Percentiles rank a stretch among this genome's conserved stretches.
Conservation (phyloP, 1,139 yeast genomes). For the Keqinozyma sinolaborantium region DNA sequence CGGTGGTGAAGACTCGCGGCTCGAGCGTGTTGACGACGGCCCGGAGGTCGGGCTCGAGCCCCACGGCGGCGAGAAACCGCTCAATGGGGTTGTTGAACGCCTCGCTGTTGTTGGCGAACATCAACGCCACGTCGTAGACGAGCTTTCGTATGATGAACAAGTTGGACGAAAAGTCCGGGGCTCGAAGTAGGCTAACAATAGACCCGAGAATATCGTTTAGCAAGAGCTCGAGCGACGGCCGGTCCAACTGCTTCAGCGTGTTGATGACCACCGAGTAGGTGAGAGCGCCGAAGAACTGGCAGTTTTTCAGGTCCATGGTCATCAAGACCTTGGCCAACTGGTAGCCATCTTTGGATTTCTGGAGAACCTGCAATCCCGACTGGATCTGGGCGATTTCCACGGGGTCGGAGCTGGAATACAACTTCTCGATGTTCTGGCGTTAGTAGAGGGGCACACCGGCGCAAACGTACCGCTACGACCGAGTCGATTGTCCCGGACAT, state of each 20-base stretch:
- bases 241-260: constrained; percentile 17
- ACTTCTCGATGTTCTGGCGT: constrained; percentile 30
- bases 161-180: constrained; percentile 3
- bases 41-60: background rate
- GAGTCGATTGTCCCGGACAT: background rate
- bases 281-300: constrained; percentile 70
- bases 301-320: constrained; percentile 36
- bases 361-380: constrained; percentile 49
- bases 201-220: constrained; percentile 7
- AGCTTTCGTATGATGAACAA: constrained; percentile 30
- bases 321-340: constrained; percentile 49
- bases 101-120: constrained; percentile 37
- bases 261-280: constrained; percentile 61
- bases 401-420: constrained; percentile 43
- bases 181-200: constrained; percentile 1
- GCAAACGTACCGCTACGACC: background rate
- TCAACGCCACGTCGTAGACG: constrained; percentile 50
- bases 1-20: constrained; percentile 7
- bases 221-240: constrained; percentile 6
- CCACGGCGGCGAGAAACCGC: constrained; percentile 3
- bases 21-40: background rate
- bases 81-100: constrained; percentile 12
- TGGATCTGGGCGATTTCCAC: constrained; percentile 45
- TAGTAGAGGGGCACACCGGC: constrained; percentile 7
- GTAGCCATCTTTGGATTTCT: constrained; percentile 50